A percentile compares a stretch with the other conserved stretches of the same genome.
phyloP scores from a whole-genome alignment of 805 yeast species.

The Ogataea pilisensis region DNA sequence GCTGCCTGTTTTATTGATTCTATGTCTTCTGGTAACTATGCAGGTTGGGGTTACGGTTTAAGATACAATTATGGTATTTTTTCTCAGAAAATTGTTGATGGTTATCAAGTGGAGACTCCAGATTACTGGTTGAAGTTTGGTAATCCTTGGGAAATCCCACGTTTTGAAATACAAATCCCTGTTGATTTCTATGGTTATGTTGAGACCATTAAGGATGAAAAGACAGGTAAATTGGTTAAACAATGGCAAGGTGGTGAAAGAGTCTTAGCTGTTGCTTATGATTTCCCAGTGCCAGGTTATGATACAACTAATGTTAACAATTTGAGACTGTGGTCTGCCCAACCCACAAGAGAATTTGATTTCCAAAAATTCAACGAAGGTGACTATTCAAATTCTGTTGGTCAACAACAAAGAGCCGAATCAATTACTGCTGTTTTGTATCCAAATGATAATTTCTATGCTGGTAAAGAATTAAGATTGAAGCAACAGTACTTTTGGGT shows the following conservation, averaged over 20 bases:
- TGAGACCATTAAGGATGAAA: constrained; percentile 47
- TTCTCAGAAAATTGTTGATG: constrained; percentile 83
- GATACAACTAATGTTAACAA: constrained; percentile 80
- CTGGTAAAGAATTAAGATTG: constrained; percentile 86
- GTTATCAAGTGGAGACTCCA: constrained; percentile 91
- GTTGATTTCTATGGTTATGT: constrained; percentile 86
- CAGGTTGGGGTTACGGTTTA: constrained; percentile 96
- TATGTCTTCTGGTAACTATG: constrained; percentile 76
- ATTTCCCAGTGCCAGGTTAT: constrained; percentile 90
- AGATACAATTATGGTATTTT: constrained; percentile 93
- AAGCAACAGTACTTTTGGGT: constrained; percentile 98
- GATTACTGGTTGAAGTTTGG: constrained; percentile 89
- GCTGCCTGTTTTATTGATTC: constrained; percentile 95
- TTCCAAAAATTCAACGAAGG: constrained; percentile 88
- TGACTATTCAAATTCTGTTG: constrained; percentile 81
- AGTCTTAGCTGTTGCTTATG: constrained; percentile 85
- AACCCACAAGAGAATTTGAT: constrained; percentile 88
- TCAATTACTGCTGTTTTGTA: constrained; percentile 88
- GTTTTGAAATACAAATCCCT: constrained; percentile 83
- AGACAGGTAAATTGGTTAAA: constrained; percentile 54
- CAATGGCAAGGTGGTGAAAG: constrained; percentile 87
- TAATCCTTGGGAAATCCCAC: constrained; percentile 91
- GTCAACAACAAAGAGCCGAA: constrained; percentile 83
- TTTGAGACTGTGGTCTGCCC: constrained; percentile 84
- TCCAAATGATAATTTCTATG: constrained; percentile 90